These are phyloP conservation scores for Rubroboletus satanas DNA, from an alignment of 768 basidiomycete species.

Conservation along the genomic window DNA sequence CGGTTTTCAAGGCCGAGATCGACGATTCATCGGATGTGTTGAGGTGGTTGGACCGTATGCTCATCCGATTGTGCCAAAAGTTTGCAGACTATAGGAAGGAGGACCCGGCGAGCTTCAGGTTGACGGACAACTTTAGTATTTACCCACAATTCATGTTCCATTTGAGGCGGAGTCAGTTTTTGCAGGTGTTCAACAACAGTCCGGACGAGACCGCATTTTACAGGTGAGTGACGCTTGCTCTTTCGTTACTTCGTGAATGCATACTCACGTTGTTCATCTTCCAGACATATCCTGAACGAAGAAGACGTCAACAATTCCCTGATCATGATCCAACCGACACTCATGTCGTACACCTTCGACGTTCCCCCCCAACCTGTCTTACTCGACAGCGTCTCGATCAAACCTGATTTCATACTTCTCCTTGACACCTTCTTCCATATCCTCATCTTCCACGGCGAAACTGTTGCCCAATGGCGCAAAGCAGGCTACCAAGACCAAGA, in stretches of 20 bases:
- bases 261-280: slow-evolving; percentile 2
- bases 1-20: slow-evolving; percentile 98
- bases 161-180: slow-evolving; percentile 91
- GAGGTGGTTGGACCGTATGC: slow-evolving; percentile 97
- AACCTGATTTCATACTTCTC: slow-evolving; percentile 92
- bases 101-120: slow-evolving; percentile 89
- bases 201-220: slow-evolving; percentile 99
- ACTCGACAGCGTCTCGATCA: slow-evolving; percentile 96
- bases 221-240: slow-evolving; percentile 47
- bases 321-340: slow-evolving; percentile 99
- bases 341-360: slow-evolving; percentile 98
- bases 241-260: not conserved
- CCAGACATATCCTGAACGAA: slow-evolving; percentile 88
- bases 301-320: slow-evolving; percentile 99
- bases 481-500: slow-evolving; percentile 98
- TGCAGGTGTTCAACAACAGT: slow-evolving; percentile 99
- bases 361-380: slow-evolving; percentile 88
- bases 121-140: slow-evolving; percentile 95
- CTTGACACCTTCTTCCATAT: slow-evolving; percentile 99
- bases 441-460: slow-evolving; percentile 98
- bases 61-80: slow-evolving; percentile 97
- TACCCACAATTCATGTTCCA: slow-evolving; percentile 99
- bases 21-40: slow-evolving; percentile 97
- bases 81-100: slow-evolving; percentile 99
- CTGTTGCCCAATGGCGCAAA: slow-evolving; percentile 96